phyloP scores from a whole-genome alignment of 306 rosid genomes.

The Ceratonia siliqua region DNA sequence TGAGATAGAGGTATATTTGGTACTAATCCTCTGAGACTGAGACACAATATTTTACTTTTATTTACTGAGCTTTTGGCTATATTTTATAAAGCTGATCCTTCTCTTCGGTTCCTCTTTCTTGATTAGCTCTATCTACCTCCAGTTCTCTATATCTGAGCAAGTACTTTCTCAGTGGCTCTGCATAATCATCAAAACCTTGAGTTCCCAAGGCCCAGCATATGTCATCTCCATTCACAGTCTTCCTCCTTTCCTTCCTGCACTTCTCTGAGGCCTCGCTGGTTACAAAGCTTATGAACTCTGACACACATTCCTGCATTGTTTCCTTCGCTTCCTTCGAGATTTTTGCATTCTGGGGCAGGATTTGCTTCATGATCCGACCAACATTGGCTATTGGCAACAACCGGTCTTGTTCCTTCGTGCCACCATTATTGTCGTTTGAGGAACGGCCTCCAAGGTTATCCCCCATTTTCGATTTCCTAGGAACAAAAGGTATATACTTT shows the following conservation, averaged over 20 bases:
- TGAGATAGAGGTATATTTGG: too few relatives aligned
- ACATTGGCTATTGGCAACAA: conserved; percentile 69
- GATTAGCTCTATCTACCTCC: conserved; percentile 64
- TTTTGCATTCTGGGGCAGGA: conserved; percentile 61
- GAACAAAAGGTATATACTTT: not conserved
- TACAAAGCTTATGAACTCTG: conserved; percentile 70
- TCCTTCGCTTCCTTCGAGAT: conserved; percentile 73
- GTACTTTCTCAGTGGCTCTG: conserved; percentile 56
- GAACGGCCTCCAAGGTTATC: not conserved
- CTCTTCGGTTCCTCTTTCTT: too few relatives aligned
- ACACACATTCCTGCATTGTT: conserved; percentile 69
- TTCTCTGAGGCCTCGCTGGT: conserved; percentile 70
- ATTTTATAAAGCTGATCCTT: too few relatives aligned
- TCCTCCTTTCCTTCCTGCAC: conserved; percentile 64
- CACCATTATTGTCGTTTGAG: conserved; percentile 22
- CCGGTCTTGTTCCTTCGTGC: conserved; percentile 63
- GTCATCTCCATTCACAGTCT: conserved; percentile 69
- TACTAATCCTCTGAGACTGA: too few relatives aligned
- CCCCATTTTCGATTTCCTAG: not conserved
- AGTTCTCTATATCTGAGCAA: conserved; percentile 50
- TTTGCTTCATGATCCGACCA: conserved; percentile 72
- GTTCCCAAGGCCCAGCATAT: conserved; percentile 58
- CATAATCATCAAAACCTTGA: conserved; percentile 66
- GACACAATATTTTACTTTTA: too few relatives aligned
- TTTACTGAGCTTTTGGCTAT: too few relatives aligned